Percentiles rank a stretch among this genome's conserved stretches.
These are phyloP conservation scores for Botryotinia globosa DNA, from an alignment of 2,329 filamentous ascomycete genomes.

Conservation along the genomic window DNA sequence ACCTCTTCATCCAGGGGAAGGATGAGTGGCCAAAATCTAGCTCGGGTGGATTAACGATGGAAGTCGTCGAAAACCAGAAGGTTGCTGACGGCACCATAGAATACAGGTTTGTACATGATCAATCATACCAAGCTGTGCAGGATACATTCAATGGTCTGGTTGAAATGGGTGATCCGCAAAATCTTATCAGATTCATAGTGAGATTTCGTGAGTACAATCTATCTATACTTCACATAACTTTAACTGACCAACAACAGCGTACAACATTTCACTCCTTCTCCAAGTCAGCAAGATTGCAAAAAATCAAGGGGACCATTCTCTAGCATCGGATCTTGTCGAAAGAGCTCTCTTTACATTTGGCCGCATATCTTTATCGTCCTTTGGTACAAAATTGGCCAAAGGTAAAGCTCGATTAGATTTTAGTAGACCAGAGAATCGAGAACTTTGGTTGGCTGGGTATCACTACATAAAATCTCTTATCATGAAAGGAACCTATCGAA, in stretches of 20 bases:
- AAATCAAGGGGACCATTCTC: constrained; percentile 82
- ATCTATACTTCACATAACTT: not conserved
- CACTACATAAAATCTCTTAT: constrained; percentile 83
- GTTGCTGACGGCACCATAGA: constrained; percentile 58
- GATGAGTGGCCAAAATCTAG: constrained; percentile 69
- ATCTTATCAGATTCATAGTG: constrained; percentile 72
- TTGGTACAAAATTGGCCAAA: constrained; percentile 69
- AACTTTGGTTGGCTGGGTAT: constrained; percentile 87
- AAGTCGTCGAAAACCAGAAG: constrained; percentile 47
- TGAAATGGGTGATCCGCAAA: constrained; percentile 79
- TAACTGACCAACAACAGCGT: constrained; percentile 51
- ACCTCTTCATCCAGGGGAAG: constrained; percentile 68
- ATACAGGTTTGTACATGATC: constrained; percentile 76
- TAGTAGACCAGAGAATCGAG: constrained; percentile 77
- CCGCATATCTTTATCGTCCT: constrained; percentile 80
- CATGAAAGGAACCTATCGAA: constrained; percentile 90
- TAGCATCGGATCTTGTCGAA: constrained; percentile 84
- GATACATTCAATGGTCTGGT: constrained; percentile 73
- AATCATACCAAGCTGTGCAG: constrained; percentile 71
- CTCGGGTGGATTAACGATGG: constrained; percentile 82
- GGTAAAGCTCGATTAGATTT: constrained; percentile 83
- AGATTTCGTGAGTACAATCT: constrained; percentile 51
- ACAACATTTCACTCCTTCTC: constrained; percentile 90
- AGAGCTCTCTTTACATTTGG: constrained; percentile 91
- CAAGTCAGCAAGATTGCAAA: constrained; percentile 91